Evolutionary conservation across 805 yeast species (phyloP), one percentile per base, ranked within the genome.

Genomic region (Priceomyces medius): DNA sequence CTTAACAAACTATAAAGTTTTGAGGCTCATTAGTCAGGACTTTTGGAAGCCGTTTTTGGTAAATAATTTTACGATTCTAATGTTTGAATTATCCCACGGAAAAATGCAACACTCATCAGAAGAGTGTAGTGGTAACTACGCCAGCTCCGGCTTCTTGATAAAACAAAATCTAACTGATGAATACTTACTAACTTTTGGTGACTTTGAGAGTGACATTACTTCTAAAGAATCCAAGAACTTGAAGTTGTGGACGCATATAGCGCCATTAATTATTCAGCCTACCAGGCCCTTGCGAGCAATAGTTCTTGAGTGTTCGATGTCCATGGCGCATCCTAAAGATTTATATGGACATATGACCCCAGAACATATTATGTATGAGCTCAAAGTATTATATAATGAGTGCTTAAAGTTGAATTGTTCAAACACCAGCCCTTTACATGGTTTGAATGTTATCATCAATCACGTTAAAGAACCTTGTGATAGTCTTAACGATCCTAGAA

Each of bases 321-420:
- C 71, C 2, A 69, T 71, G 45, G 62, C 66, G 8, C 71, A 75
- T 0, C 65, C 68, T 1, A 60, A 66, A 7, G 70, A 71, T 5
- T 54, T 88, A 19, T 89, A 79, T 57, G 97, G 97, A 2, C 97
- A 89, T 62, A 56, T 89, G 61, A 81, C 85, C 9, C 95, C 97
- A 3, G 51, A 59, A 2, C 74, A 75, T 49, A 59, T 89, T 20
- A 71, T 85, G 9, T 54, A 63, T 4, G 96, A 88, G 53, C 63
- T 90, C 19, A 36, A 38, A 12, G 46, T 43, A 20, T 53, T 69
- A 5, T 47, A 51, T 20, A 9, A 31, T 21, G 48, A 48, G 41
- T 49, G 59, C 44, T 17, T 38, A 39, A 38, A 45, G 21, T 21
- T 46, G 19, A 32, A 47, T 7, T 37, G 55, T 13, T 34, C 34